Evolutionary conservation across 2,329 filamentous ascomycete genomes (phyloP).

Genomic region (Phialophora chinensis): DNA sequence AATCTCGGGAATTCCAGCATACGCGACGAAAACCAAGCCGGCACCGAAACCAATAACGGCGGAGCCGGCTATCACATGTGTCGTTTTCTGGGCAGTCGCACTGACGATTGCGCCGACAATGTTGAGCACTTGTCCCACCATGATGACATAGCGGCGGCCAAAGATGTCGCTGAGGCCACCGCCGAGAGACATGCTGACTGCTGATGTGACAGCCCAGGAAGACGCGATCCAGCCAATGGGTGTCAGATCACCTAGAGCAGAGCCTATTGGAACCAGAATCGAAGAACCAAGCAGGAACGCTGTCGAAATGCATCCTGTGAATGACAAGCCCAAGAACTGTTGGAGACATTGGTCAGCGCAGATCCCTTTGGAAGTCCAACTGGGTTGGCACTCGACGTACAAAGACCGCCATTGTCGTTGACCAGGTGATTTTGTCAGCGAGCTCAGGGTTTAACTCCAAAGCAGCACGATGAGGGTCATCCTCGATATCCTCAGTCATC

Average conservation of each 20-base stretch:
- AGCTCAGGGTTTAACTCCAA: constrained; percentile 26
- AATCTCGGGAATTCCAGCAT: constrained; percentile 47
- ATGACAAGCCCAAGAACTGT: constrained; percentile 28
- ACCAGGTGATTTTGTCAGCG: constrained; percentile 20
- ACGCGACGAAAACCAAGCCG: constrained; percentile 47
- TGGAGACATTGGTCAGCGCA: not conserved
- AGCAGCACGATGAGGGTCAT: constrained; percentile 31
- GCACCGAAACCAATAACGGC: constrained; percentile 46
- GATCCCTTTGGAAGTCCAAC: not conserved
- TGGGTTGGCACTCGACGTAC: constrained; percentile 9
- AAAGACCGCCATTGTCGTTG: constrained; percentile 21
- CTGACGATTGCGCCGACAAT: constrained; percentile 48
- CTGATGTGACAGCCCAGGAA: constrained; percentile 27
- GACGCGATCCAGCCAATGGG: constrained; percentile 29
- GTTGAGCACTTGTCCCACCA: constrained; percentile 42
- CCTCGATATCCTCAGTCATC: constrained; percentile 15
- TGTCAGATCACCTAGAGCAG: constrained; percentile 22
- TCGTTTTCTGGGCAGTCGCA: constrained; percentile 46
- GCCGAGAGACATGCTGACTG: constrained; percentile 41
- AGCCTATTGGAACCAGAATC: constrained; percentile 26
- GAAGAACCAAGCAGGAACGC: constrained; percentile 41
- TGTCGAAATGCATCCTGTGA: constrained; percentile 40
- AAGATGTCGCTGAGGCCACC: constrained; percentile 47
- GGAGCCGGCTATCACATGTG: constrained; percentile 47
- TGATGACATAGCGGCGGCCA: constrained; percentile 46